Conservation (phyloP, 2,329 filamentous ascomycete genomes). For the Cladosporium velox region DNA sequence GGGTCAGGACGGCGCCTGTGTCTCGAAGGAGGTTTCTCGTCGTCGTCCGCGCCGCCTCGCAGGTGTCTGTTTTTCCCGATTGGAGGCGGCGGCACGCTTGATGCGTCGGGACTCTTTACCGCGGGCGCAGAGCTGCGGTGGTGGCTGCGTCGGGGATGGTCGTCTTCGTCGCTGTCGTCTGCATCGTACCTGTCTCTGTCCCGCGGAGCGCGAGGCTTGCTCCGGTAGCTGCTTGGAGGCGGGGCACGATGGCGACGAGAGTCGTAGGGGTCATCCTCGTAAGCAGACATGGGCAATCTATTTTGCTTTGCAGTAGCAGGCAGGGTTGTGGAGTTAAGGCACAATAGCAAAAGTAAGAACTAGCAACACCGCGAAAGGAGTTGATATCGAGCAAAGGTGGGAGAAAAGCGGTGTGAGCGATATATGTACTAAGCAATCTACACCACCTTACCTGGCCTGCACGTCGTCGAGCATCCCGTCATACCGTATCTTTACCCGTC, state of each 20-base stretch:
- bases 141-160: conserved; percentile 14
- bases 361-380: not conserved
- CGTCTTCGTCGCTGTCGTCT: conserved; percentile 19
- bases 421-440: conserved; percentile 13
- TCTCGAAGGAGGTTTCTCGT: conserved; percentile 18
- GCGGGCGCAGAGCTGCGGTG: conserved; percentile 13
- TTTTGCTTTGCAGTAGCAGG: conserved; percentile 16
- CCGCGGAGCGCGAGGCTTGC: not conserved
- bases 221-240: not conserved
- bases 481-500: conserved; percentile 19
- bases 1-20: conserved; percentile 10
- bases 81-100: conserved; percentile 18
- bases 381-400: not conserved
- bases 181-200: conserved; percentile 17
- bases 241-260: conserved; percentile 14
- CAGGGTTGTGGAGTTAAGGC: not conserved
- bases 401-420: conserved; percentile 4
- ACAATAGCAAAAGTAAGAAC: too few species aligned
- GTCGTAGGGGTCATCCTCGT: conserved; percentile 19
- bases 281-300: conserved; percentile 16
- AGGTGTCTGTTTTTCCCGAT: conserved; percentile 16
- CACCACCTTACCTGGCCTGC: conserved; percentile 7
- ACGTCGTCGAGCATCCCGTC: conserved; percentile 10
- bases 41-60: conserved; percentile 14
- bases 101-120: conserved; percentile 13